Evolutionary conservation across 1,284 basidiomycete species (phyloP).

Genomic region (Rhodotorula sp.): DNA sequence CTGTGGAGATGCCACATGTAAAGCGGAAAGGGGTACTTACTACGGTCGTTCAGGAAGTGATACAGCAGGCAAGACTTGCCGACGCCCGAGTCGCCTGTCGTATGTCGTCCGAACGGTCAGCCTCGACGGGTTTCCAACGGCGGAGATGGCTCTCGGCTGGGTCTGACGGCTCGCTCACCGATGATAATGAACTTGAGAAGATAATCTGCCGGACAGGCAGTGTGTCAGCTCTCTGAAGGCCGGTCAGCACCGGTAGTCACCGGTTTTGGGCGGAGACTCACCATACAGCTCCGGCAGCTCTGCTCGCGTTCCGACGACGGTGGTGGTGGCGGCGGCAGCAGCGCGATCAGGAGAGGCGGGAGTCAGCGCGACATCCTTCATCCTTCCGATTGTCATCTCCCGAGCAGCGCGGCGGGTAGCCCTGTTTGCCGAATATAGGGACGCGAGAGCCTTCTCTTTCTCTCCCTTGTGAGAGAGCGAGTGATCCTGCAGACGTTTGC

Average conservation of each 20-base stretch:
- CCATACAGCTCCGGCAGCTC: conserved; percentile 91
- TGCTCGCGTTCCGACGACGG: background rate
- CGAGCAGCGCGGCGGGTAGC: no score
- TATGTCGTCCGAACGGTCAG: background rate
- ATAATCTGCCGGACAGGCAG: conserved; percentile 66
- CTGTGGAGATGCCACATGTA: background rate
- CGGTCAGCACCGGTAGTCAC: background rate
- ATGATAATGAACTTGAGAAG: conserved; percentile 97
- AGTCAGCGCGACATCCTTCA: conserved; percentile 5
- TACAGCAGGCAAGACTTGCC: conserved; percentile 95
- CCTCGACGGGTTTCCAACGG: background rate
- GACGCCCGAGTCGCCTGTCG: conserved; percentile 83
- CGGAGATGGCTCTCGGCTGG: background rate
- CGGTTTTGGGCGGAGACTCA: conserved; percentile 48
- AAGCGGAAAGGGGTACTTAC: conserved; percentile 55
- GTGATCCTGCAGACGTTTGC: no score
- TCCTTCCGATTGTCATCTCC: background rate
- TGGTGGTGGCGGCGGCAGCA: background rate
- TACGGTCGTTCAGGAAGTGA: conserved; percentile 90
- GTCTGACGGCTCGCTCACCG: conserved; percentile 56
- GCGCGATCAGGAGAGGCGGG: background rate
- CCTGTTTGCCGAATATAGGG: no score
- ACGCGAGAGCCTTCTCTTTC: no score
- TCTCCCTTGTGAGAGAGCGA: background rate
- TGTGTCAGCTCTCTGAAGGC: background rate